Percentiles rank a stretch among this genome's conserved stretches.
These are phyloP conservation scores for Neurospora terricola DNA, from an alignment of 495 filamentous ascomycete genomes.

Conservation along the genomic window DNA sequence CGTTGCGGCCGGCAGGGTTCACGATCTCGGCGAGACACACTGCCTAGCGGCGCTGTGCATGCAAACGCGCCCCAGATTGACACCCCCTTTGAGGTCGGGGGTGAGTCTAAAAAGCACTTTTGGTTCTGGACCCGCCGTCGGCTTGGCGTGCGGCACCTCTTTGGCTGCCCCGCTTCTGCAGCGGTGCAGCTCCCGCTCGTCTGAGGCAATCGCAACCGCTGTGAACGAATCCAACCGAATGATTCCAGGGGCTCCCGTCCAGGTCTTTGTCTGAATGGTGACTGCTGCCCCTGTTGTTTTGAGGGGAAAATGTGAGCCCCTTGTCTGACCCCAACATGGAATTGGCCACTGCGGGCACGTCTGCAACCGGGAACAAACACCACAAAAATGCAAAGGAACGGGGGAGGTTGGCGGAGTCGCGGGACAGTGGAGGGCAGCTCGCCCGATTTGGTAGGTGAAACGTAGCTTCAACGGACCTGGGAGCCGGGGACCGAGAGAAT, in stretches of 20 bases:
- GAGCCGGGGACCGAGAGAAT: not conserved
- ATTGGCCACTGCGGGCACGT: too few relatives aligned
- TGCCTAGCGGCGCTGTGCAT: not conserved
- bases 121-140: not conserved
- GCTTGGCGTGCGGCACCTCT: not conserved
- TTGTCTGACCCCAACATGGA: not conserved
- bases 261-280: not conserved
- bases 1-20: not conserved
- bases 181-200: not conserved
- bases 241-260: not conserved
- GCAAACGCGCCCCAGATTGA: not conserved
- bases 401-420: not conserved
- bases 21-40: not conserved
- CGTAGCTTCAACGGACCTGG: constrained; percentile 22
- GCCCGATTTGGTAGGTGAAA: constrained; percentile 18
- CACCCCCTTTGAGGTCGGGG: not conserved
- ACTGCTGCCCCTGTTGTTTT: not conserved
- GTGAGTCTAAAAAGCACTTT: not conserved
- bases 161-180: not conserved
- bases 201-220: not conserved
- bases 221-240: not conserved
- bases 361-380: too few relatives aligned
- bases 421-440: not conserved
- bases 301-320: not conserved
- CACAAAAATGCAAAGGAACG: too few relatives aligned